Evolutionary conservation across 768 basidiomycete species (phyloP).

Genomic region (Podaxis sp.): DNA sequence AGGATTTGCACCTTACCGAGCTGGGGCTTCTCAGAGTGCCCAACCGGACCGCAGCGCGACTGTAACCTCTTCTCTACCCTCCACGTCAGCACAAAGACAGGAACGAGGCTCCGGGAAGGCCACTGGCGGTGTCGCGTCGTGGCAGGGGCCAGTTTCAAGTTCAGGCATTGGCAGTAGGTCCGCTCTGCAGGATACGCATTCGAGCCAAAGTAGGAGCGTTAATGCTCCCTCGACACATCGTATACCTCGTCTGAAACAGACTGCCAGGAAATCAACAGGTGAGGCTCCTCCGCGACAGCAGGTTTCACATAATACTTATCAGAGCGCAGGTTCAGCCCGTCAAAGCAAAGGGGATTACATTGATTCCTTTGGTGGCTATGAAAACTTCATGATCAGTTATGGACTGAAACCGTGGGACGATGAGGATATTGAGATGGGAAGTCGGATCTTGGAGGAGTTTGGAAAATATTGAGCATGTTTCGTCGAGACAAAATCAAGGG

Average conservation of each 20-base stretch:
- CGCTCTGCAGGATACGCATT: too few relatives aligned
- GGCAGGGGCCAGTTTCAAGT: too few relatives aligned
- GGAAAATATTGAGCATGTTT: not conserved
- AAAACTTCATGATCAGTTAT: not conserved
- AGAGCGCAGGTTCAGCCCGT: not conserved
- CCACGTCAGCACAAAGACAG: not conserved
- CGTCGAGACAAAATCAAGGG: not conserved
- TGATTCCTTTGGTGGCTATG: not conserved
- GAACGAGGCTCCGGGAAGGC: too few relatives aligned
- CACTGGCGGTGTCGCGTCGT: too few relatives aligned
- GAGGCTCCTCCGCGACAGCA: not conserved
- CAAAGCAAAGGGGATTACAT: not conserved
- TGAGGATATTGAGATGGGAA: not conserved
- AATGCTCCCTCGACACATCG: not conserved
- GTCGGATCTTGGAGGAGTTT: not conserved
- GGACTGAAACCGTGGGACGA: not conserved
- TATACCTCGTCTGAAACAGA: slow-evolving; percentile 3
- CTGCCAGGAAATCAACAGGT: not conserved
- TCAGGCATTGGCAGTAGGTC: too few relatives aligned
- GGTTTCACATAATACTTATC: not conserved
- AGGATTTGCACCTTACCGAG: too few relatives aligned
- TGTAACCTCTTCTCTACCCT: not conserved
- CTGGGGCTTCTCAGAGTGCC: too few relatives aligned
- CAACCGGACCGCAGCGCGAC: too few relatives aligned
- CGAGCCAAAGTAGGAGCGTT: not conserved